Base-by-base conservation (phyloP, 2,329 filamentous ascomycete genomes). In the Aschersonia sp. region DNA sequence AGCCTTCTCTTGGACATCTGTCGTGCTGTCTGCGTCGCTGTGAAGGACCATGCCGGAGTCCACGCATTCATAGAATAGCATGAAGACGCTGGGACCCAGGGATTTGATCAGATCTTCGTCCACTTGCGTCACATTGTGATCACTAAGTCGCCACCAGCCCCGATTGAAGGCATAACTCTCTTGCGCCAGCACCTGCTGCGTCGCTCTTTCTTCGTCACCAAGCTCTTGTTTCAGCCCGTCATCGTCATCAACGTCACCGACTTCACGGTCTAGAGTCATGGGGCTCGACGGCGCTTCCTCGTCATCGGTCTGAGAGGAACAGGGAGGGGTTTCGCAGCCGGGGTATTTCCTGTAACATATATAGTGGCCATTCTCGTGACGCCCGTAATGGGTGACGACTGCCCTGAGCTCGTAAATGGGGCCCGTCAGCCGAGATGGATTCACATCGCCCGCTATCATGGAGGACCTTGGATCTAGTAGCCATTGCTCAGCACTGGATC, bases 281-380 rank as follows among this genome's bases (percentile, higher is more conserved):
- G 20, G 20, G 20, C 20, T 20, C 20, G 20, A 20, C 20, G 20
- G 20, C 20, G 20, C 20, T 20, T 20, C 20, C 20, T 20, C 20
- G 20, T 20, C 20, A 20, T 20, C 20, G 20, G 20, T 20, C 20
- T 20, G 20, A 20, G 20, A 20, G 20, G 20, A 20, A 20, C 20
- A 20, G 20, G 20, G 20, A 20, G 12, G 35, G 0, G 32, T 41
- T 4, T 43, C 45, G 6, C 53, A 50, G 5, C 59, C 58, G 12
- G 77, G 72, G 57, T 87, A 82, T 57, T 84, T 85, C 46, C 87
- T 77, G 63, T 92, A 95, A 61, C 88, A 94, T 40, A 96, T 81
- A 56, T 98, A 97, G 65, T 98, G 92, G 0, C 92, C 92, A 56
- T 94, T 95, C 52, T 96, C 89, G 61, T 97, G 92, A 32, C 85